These are phyloP conservation scores for Geotrichum bryndzae DNA, from an alignment of 1,139 yeast species.

Conservation along the genomic window DNA sequence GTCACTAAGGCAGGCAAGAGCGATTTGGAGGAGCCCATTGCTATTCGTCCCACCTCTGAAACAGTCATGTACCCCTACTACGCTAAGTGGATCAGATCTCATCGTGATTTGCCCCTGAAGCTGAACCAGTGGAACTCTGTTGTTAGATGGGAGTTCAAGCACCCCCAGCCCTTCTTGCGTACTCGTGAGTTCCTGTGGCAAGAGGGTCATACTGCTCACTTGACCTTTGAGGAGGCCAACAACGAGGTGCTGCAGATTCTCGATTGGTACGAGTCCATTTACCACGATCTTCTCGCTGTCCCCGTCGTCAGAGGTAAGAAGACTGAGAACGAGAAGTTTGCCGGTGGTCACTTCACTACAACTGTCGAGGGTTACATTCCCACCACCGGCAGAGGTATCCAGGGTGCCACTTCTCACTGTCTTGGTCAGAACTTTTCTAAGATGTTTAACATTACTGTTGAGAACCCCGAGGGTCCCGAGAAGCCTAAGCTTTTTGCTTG, in stretches of 20 bases:
- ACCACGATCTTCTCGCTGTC: conserved; percentile 89
- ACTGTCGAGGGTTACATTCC: conserved; percentile 97
- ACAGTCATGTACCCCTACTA: conserved; percentile 99
- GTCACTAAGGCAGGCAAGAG: conserved; percentile 93
- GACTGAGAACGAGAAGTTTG: conserved; percentile 96
- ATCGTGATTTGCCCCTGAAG: conserved; percentile 93
- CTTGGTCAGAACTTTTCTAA: conserved; percentile 97
- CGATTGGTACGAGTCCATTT: conserved; percentile 77
- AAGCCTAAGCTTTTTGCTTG: conserved; percentile 81
- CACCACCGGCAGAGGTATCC: conserved; percentile 98
- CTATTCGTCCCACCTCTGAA: conserved; percentile 98
- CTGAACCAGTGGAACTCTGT: conserved; percentile 99
- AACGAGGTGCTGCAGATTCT: conserved; percentile 81
- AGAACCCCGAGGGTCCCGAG: conserved; percentile 73
- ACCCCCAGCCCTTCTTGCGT: conserved; percentile 98
- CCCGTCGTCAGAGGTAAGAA: conserved; percentile 94
- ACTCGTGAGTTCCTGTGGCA: conserved; percentile 99
- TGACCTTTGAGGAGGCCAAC: conserved; percentile 72
- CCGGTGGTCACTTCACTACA: conserved; percentile 95
- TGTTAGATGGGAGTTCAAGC: conserved; percentile 99
- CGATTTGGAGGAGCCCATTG: conserved; percentile 95
- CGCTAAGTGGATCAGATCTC: conserved; percentile 97
- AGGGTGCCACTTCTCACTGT: conserved; percentile 98
- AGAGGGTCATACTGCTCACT: conserved; percentile 98
- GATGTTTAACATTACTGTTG: conserved; percentile 94